phyloP scores from a whole-genome alignment of 2,329 filamentous ascomycete genomes.

The Alternaria rosae region DNA sequence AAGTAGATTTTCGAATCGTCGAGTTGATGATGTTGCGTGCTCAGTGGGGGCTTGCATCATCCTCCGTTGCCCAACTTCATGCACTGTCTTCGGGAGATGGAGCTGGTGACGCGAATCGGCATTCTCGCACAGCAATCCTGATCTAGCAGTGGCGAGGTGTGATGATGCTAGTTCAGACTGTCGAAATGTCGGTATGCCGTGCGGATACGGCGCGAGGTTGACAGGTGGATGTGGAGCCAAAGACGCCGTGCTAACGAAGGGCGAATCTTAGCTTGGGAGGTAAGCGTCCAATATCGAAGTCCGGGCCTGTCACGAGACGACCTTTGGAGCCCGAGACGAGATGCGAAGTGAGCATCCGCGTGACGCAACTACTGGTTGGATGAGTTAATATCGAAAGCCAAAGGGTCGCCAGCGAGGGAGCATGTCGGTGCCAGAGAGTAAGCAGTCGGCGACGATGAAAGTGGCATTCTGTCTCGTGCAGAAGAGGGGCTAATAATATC shows the following conservation, averaged over 20 bases:
- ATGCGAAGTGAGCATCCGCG: constrained; percentile 9
- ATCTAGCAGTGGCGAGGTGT: constrained; percentile 4
- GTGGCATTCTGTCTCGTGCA: constrained; percentile 6
- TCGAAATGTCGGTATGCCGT: constrained; percentile 5
- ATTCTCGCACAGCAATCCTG: constrained; percentile 34
- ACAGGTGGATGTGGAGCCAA: constrained; percentile 20
- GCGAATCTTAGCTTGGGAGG: constrained; percentile 6
- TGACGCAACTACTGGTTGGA: constrained; percentile 9
- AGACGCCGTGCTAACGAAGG: constrained; percentile 17
- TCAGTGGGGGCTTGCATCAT: constrained; percentile 33
- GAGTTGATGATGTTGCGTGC: constrained; percentile 19
- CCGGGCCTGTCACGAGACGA: constrained; percentile 32
- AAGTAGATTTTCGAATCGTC: constrained; percentile 16
- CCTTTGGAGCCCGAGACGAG: constrained; percentile 18
- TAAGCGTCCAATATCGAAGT: constrained; percentile 18
- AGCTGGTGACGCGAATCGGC: constrained; percentile 29
- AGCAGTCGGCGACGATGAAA: constrained; percentile 16
- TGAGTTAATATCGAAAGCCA: constrained; percentile 6
- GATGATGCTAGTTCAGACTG: constrained; percentile 1
- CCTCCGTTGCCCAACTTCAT: constrained; percentile 40
- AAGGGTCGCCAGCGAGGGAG: not conserved
- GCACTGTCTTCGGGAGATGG: constrained; percentile 32
- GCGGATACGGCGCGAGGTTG: constrained; percentile 23
- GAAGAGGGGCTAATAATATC: constrained; percentile 37
- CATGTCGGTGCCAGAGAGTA: constrained; percentile 3